Base-by-base conservation (phyloP, 805 yeast genomes). In the Geotrichum ghanense region DNA sequence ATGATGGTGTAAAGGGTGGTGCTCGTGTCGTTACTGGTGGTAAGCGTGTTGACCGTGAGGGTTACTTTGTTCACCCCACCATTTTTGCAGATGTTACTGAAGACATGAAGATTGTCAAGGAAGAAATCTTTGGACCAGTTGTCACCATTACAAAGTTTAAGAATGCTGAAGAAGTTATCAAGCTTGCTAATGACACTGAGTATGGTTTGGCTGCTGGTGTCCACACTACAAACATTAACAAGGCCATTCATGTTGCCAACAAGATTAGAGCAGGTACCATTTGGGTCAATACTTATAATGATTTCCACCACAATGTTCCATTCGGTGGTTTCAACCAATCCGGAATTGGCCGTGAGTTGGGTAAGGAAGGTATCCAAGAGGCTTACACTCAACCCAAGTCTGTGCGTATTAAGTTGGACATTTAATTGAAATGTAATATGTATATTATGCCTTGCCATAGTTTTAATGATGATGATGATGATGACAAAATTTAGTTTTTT, bases 121-220 rank as follows among this genome's bases (percentile, higher is more conserved):
- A 86, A 62, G 95, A 86, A 66, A 84, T 86, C 51, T 86, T 86
- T 63, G 95, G 95, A 14, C 95, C 95, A 7, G 95, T 86, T 21
- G 86, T 82, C 23, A 72, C 79, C n/a, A 69, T 82, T 42, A 74
- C 81, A 50, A 76, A 75, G 63, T 86, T 85, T 66, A 60, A 68
- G 34, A 67, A 78, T 26, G 79, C 77, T 51, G 81, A 77, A 45
- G 90, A 86, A 48, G 95, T 78, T 3, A 51, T 87, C 24, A 65
- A 63, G 49, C 70, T 71, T 51, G 94, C 95, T 51, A 86, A 86
- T 63, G 77, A 75, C 55, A 73, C 87, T n/a, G 74, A 74, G 46
- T 86, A 84, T 59, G 95, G 95, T 4, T 74, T 86, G 46, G 95
- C 89, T 10, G 86, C 89, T 3, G 82, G 90, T 59, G 74, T 86